Percentiles rank a stretch among this genome's conserved stretches.
phyloP scores from a whole-genome alignment of 2,329 filamentous ascomycete species.

The Phaeosphaeria sp. region DNA sequence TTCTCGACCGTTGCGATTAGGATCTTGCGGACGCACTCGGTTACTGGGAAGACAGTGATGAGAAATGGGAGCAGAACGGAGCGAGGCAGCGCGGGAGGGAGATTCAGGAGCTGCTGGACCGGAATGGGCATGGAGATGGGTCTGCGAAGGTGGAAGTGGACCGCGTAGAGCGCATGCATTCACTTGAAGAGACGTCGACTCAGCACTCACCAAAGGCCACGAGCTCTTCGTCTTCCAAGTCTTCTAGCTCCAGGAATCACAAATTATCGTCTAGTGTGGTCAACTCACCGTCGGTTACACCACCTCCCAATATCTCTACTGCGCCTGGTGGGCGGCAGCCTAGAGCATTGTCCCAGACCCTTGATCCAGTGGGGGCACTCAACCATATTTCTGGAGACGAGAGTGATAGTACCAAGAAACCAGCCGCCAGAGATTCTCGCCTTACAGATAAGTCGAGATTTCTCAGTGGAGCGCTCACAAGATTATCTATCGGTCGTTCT shows the following conservation, averaged over 20 bases:
- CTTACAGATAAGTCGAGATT: neutral
- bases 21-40: neutral
- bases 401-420: neutral
- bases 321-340: neutral
- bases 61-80: neutral
- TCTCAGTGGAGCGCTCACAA: neutral
- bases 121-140: neutral
- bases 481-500: neutral
- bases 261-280: neutral
- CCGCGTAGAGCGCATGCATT: neutral
- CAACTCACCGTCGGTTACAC: neutral
- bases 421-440: neutral
- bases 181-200: neutral
- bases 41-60: neutral
- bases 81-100: neutral
- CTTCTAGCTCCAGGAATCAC: neutral
- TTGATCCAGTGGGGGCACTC: neutral
- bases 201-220: neutral
- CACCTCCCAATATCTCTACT: slow-evolving; percentile 1
- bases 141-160: neutral
- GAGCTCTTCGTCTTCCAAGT: neutral
- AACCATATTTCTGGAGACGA: neutral
- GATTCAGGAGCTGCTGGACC: neutral
- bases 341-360: neutral
- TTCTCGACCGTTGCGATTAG: neutral